A percentile compares a stretch with the other conserved stretches of the same genome.
Evolutionary conservation across 2,329 filamentous ascomycete genomes (phyloP).

Genomic region (Pestalotiopsis sp.): DNA sequence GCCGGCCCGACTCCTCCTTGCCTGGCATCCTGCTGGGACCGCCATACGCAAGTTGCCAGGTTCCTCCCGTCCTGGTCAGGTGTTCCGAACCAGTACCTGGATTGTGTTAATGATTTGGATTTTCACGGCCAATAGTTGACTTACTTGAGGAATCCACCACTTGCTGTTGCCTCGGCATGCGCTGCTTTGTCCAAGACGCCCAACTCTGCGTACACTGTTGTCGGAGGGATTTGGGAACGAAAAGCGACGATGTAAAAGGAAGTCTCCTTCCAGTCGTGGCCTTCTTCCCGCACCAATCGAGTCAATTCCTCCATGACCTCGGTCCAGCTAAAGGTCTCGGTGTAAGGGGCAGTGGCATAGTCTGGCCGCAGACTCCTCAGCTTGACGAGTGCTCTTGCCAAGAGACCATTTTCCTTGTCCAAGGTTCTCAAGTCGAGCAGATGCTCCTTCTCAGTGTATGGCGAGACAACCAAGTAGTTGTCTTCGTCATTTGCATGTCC

Average conservation of each 20-base stretch:
- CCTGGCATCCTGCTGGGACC: slow-evolving; percentile 58
- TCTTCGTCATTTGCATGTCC: slow-evolving; percentile 12
- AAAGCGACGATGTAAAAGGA: slow-evolving; percentile 86
- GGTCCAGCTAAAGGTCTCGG: slow-evolving; percentile 75
- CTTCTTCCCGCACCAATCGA: slow-evolving; percentile 46
- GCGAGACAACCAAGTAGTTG: slow-evolving; percentile 65
- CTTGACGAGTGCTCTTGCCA: slow-evolving; percentile 69
- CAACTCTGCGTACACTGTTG: slow-evolving; percentile 67
- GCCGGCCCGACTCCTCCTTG: slow-evolving; percentile 61
- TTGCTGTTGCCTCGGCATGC: slow-evolving; percentile 76
- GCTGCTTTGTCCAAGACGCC: slow-evolving; percentile 74
- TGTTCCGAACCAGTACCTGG: slow-evolving; percentile 82
- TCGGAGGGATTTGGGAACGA: slow-evolving; percentile 68
- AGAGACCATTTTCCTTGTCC: slow-evolving; percentile 63
- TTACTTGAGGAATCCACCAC: slow-evolving; percentile 80
- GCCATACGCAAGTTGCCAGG: slow-evolving; percentile 77
- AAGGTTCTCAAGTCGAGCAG: slow-evolving; percentile 71
- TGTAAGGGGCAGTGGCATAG: slow-evolving; percentile 77
- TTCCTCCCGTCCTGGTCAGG: slow-evolving; percentile 72
- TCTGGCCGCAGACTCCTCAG: slow-evolving; percentile 64
- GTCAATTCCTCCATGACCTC: slow-evolving; percentile 60
- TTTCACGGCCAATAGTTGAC: slow-evolving; percentile 26
- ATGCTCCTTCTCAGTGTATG: slow-evolving; percentile 71
- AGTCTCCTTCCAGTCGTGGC: slow-evolving; percentile 57
- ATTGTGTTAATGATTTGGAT: slow-evolving; percentile 18